Evolutionary conservation across 2,329 filamentous ascomycete genomes (phyloP), one percentile per base, ranked within the genome.

Genomic region (Fusarium anguioides): DNA sequence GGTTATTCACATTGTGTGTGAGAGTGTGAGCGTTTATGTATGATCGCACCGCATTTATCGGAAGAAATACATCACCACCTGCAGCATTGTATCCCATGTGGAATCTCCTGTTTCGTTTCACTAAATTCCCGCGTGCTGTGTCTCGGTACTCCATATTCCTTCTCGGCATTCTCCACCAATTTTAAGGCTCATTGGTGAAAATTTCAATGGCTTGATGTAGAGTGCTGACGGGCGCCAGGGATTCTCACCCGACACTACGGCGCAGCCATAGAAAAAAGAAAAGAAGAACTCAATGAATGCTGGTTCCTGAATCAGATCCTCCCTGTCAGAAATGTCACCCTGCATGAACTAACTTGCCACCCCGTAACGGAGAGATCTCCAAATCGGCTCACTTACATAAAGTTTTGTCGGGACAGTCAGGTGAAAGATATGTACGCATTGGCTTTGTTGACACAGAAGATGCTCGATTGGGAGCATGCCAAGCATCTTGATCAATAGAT

Each of bases 151-250:
- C 20, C 24, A 15, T 24, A 18, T 4, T n/a, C 6, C 29, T 23
- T 10, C 26, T 53, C 33, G 55, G 33, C 48, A 63, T 50, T 42
- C 52, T 45, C 52, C 63, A 50, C 51, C 21, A 7, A 17, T 17
- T 21, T 18, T 14, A 6, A 36, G 10, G 18, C 14, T 21, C 53
- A 45, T 33, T 59, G 39, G 54, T 39, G n/a, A 41, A 15, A 11
- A 39, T 12, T 31, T 9, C n/a, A 23, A 21, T 33, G n/a, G 7
- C 14, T 60, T 53, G 35, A 27, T 14, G 51, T 45, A 64, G 39
- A 55, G 54, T 64, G 54, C 60, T 60, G 20, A 54, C 52, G 20
- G 21, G 35, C 21, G 24, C 15, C 54, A 58, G 39, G 54, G 48
- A 33, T 58, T 44, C 14, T 31, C 8, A 45, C 26, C 53, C 60